Evolutionary conservation across 495 filamentous ascomycete species (phyloP).

Genomic region (Tetracladium marchalianum): DNA sequence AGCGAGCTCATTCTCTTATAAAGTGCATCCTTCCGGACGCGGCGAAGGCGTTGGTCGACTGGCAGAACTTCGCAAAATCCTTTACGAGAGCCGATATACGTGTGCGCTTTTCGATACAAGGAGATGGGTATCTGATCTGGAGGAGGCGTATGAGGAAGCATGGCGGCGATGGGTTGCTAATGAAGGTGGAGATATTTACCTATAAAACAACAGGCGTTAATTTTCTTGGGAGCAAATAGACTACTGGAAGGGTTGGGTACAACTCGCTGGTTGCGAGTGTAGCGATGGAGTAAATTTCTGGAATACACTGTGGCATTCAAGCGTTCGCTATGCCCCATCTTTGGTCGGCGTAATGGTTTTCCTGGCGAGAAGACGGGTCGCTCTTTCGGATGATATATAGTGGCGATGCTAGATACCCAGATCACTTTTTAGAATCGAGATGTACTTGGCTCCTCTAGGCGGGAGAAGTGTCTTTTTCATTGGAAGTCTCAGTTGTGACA

Average conservation of each 20-base stretch:
- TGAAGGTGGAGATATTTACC: constrained; percentile 82
- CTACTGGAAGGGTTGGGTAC: neutral
- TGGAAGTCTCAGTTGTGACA: no score
- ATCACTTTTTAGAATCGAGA: no score
- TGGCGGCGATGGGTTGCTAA: constrained; percentile 84
- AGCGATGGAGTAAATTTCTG: constrained; percentile 13
- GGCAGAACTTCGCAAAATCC: constrained; percentile 62
- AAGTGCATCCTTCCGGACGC: constrained; percentile 27
- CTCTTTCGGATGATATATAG: constrained; percentile 1
- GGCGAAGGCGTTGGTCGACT: constrained; percentile 58
- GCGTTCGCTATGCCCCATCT: neutral
- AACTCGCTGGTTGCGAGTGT: constrained; percentile 3
- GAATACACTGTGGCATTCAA: neutral
- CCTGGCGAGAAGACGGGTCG: constrained; percentile 3
- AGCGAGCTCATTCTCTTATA: constrained; percentile 57
- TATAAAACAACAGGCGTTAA: constrained; percentile 22
- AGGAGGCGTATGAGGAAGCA: constrained; percentile 77
- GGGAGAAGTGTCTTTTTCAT: no score
- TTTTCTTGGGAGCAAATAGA: no score
- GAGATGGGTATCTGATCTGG: constrained; percentile 87
- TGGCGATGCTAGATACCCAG: constrained; percentile 14
- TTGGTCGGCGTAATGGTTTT: neutral
- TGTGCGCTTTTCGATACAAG: constrained; percentile 85
- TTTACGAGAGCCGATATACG: constrained; percentile 73
- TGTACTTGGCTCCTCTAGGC: no score